Evolutionary conservation across 495 filamentous ascomycete genomes (phyloP).

Genomic region (Neurospora intermedia): DNA sequence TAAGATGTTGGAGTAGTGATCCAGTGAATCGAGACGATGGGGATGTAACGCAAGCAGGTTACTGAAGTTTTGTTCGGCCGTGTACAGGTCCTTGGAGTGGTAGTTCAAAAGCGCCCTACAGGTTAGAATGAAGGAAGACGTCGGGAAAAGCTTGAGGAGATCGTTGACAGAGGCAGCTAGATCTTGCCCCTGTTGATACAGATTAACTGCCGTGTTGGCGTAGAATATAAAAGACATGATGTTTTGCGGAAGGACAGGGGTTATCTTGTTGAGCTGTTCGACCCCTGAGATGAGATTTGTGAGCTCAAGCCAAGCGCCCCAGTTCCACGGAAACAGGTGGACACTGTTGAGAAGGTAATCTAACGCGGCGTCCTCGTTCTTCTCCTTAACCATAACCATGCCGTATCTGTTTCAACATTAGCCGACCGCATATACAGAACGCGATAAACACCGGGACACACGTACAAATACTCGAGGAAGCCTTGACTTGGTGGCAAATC

Average conservation of each 20-base stretch:
- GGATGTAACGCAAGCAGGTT: constrained; percentile 70
- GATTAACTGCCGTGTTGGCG: constrained; percentile 76
- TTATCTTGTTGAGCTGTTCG: constrained; percentile 53
- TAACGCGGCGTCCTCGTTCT: constrained; percentile 74
- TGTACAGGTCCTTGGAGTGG: constrained; percentile 86
- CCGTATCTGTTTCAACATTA: constrained; percentile 45
- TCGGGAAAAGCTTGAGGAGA: constrained; percentile 73
- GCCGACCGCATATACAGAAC: not conserved
- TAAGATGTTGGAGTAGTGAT: constrained; percentile 93
- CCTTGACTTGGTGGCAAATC: constrained; percentile 58
- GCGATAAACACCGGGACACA: not conserved
- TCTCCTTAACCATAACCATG: constrained; percentile 78
- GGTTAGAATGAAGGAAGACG: constrained; percentile 77
- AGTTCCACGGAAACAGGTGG: constrained; percentile 81
- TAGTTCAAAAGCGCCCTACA: constrained; percentile 82
- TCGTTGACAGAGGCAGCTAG: constrained; percentile 63
- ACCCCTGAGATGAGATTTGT: constrained; percentile 58
- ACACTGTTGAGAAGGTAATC: constrained; percentile 77
- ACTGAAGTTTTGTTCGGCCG: constrained; percentile 76
- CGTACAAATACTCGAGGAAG: constrained; percentile 82
- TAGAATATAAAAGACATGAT: constrained; percentile 91
- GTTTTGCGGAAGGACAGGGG: constrained; percentile 64
- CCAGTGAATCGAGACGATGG: constrained; percentile 78
- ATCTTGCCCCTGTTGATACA: constrained; percentile 72
- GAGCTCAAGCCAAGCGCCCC: constrained; percentile 93